Conservation (phyloP, 768 basidiomycete species). For the Obba rivulosa region DNA sequence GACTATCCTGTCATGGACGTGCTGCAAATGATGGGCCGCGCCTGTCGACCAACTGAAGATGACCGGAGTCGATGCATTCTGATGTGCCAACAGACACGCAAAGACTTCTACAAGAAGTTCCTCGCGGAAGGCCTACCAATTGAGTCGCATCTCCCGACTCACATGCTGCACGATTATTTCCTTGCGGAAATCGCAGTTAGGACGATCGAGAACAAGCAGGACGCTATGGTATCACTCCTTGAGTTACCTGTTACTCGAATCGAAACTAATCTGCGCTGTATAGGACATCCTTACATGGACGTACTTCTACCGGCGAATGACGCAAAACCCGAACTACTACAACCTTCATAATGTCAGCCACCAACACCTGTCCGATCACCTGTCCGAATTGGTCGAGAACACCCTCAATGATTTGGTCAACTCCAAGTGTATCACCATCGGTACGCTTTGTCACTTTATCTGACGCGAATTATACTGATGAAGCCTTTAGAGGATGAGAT, state of each 20-base stretch:
- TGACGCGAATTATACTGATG: not conserved
- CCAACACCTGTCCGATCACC: constrained; percentile 90
- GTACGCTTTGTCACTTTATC: constrained; percentile 35
- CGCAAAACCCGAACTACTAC: constrained; percentile 95
- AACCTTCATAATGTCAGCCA: constrained; percentile 94
- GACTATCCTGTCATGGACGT: constrained; percentile 99
- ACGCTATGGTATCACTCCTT: constrained; percentile 65
- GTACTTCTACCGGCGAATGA: constrained; percentile 96
- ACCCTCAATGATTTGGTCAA: constrained; percentile 88
- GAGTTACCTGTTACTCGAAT: not conserved
- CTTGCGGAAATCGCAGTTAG: constrained; percentile 97
- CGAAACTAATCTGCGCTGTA: too few relatives aligned
- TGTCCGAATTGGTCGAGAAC: constrained; percentile 93
- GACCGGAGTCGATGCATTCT: constrained; percentile 89
- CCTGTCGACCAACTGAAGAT: constrained; percentile 87
- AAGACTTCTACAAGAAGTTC: constrained; percentile 99
- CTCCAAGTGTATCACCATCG: constrained; percentile 92
- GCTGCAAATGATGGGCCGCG: constrained; percentile 98
- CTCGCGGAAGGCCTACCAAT: constrained; percentile 95
- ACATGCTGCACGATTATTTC: constrained; percentile 94
- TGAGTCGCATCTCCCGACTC: constrained; percentile 89
- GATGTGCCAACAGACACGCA: constrained; percentile 96
- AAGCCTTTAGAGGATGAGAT: constrained; percentile 97
- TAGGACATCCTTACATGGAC: constrained; percentile 98
- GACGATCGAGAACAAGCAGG: constrained; percentile 99